Evolutionary conservation across 1,284 basidiomycete species (phyloP).

Genomic region (Termitomyces sp.): DNA sequence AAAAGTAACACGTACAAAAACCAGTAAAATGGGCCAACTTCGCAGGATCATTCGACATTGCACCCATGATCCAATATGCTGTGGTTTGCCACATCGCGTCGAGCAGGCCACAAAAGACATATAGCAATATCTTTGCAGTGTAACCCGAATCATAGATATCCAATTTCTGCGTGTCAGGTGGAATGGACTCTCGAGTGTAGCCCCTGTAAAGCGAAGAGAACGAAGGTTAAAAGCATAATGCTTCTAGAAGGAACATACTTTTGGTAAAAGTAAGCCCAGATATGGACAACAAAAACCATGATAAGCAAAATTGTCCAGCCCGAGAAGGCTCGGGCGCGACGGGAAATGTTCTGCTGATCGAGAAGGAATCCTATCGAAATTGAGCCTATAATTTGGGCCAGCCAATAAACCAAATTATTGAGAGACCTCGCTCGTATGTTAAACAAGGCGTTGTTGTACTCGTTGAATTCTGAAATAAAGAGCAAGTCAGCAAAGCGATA

Average conservation of each 20-base stretch:
- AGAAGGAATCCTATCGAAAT: slow-evolving; percentile 60
- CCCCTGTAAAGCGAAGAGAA: slow-evolving; percentile 31
- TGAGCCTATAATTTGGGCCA: slow-evolving; percentile 58
- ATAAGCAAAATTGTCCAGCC: slow-evolving; percentile 55
- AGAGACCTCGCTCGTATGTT: slow-evolving; percentile 62
- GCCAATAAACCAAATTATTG: slow-evolving; percentile 68
- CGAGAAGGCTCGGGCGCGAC: slow-evolving; percentile 58
- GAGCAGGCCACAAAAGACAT: slow-evolving; percentile 54
- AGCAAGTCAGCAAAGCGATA: not conserved
- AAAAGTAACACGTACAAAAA: slow-evolving; percentile 40
- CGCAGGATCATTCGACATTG: slow-evolving; percentile 55
- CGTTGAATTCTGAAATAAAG: slow-evolving; percentile 54
- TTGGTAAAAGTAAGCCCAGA: slow-evolving; percentile 68
- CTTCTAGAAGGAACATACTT: slow-evolving; percentile 38
- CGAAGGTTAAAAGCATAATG: not conserved
- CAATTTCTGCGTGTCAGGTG: slow-evolving; percentile 37
- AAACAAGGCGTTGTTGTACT: slow-evolving; percentile 62
- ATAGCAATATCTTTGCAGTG: slow-evolving; percentile 48
- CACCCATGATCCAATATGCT: slow-evolving; percentile 56
- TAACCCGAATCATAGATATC: slow-evolving; percentile 54
- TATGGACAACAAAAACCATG: slow-evolving; percentile 63
- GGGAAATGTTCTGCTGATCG: slow-evolving; percentile 47
- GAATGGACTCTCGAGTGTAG: slow-evolving; percentile 53
- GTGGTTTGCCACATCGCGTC: slow-evolving; percentile 61
- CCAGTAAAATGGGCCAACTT: slow-evolving; percentile 54